Evolutionary conservation across 2,329 filamentous ascomycete genomes (phyloP), one percentile per base, ranked within the genome.

Genomic region (Geoglossum cookeanum): DNA sequence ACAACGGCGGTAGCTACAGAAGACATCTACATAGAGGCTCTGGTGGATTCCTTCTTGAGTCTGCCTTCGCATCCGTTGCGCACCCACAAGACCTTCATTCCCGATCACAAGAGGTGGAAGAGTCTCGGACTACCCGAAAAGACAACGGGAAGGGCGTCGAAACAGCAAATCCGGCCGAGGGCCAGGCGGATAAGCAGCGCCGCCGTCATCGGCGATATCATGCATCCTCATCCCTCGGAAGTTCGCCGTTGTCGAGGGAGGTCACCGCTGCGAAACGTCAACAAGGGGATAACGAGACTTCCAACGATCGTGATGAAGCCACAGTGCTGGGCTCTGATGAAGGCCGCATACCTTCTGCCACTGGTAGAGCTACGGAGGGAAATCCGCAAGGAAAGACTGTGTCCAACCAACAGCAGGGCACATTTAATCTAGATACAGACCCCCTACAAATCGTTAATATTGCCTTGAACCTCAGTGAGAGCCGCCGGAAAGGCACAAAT

Each of bases 391-490:
- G 29, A 33, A 22, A 53, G 49, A 35, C 29, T 5, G n/a, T 9
- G 6, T n/a, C 7, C 5, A 35, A 32, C 9, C 29, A 53, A 17
- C 30, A 33, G 22, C 49, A 53, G 13, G 17, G 37, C 15, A 60
- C 65, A 17, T 56, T 65, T 52, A 73, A 69, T 4, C 66, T 85
- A 22, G 81, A 88, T 63, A 76, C 85, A 59, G 90, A 96, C 65
- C 85, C 90, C 6, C 80, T 84, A 3, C 87, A 95, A 68, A 94
- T 97, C 61, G 88, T 97, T 47, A 89, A 89, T 65, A 86, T 97
- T 78, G 91, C 91, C 1, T 71, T 97, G 63, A 92, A 84, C 61
- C 71, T 97, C 55, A 94, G 86, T 71, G 88, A 96, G 68, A 87
- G 84, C 65, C 80, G 81, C 61, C 80, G 80, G 44, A 65, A 76